Conservation (phyloP, 2,329 filamentous ascomycete species). For the Aspergillus oerlinghausenensis region DNA sequence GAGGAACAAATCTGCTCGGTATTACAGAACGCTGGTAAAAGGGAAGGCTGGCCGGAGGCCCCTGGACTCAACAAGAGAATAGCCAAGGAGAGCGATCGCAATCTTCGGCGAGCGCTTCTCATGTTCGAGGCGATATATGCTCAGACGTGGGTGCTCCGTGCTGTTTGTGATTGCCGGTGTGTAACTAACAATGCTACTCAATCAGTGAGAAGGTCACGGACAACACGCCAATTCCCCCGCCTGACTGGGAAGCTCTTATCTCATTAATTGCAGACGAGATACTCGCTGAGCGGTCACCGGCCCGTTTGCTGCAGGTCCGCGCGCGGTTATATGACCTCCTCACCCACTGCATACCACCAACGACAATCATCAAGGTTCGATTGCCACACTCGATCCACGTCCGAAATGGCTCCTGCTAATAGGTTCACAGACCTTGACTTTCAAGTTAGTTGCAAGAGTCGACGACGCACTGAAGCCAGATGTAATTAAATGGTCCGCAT, state of each 20-base stretch:
- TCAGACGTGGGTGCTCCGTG: constrained; percentile 68
- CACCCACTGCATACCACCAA: constrained; percentile 94
- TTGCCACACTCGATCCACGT: background rate
- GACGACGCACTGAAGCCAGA: constrained; percentile 88
- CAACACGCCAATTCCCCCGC: constrained; percentile 81
- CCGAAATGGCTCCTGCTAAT: constrained; percentile 2
- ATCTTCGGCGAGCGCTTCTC: constrained; percentile 80
- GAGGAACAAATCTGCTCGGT: constrained; percentile 79
- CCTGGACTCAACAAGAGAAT: constrained; percentile 76
- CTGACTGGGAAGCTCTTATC: constrained; percentile 95
- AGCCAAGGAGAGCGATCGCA: constrained; percentile 84
- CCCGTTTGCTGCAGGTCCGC: constrained; percentile 79
- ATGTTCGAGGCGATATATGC: constrained; percentile 98
- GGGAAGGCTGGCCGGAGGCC: constrained; percentile 76
- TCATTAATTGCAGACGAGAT: constrained; percentile 88
- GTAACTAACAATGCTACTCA: constrained; percentile 1
- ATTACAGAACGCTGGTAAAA: constrained; percentile 64
- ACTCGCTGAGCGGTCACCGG: constrained; percentile 85
- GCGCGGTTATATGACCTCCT: constrained; percentile 95
- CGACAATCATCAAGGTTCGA: constrained; percentile 75
- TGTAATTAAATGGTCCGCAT: constrained; percentile 91
- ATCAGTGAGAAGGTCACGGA: constrained; percentile 83
- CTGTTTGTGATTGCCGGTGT: background rate
- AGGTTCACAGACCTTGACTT: constrained; percentile 65
- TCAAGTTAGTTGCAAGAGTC: constrained; percentile 81